These are phyloP conservation scores for Yamadazyma sp. DNA, from an alignment of 1,139 yeast genomes.

Conservation along the genomic window DNA sequence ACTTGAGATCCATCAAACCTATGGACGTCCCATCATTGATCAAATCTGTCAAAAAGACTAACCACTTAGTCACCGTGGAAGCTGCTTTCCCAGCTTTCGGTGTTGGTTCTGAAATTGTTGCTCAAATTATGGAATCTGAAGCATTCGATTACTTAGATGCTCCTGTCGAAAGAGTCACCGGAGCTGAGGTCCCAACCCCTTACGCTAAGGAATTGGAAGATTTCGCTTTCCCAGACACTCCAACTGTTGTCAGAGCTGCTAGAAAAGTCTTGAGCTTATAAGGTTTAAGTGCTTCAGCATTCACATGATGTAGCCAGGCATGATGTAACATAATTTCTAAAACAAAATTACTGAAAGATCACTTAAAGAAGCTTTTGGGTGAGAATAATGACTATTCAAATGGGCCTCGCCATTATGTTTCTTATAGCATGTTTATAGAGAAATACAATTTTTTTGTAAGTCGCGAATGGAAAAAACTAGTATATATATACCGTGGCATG, in stretches of 20 bases:
- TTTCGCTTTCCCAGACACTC: slow-evolving; percentile 97
- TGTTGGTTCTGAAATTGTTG: slow-evolving; percentile 97
- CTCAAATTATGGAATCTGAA: slow-evolving; percentile 97
- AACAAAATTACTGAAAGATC: slow-evolving; percentile 2
- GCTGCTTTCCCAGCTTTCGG: slow-evolving; percentile 98
- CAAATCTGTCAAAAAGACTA: slow-evolving; percentile 92
- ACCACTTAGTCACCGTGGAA: slow-evolving; percentile 94
- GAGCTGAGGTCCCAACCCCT: slow-evolving; percentile 99
- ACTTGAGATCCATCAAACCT: slow-evolving; percentile 96
- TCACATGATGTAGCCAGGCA: background rate
- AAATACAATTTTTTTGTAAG: slow-evolving; percentile 3
- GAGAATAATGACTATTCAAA: background rate
- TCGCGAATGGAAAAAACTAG: background rate
- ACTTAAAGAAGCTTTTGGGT: background rate
- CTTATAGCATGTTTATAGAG: slow-evolving; percentile 6
- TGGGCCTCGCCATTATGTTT: background rate
- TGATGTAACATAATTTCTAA: background rate
- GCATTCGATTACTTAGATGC: slow-evolving; percentile 98
- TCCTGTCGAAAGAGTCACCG: slow-evolving; percentile 97
- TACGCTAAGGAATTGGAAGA: slow-evolving; percentile 96
- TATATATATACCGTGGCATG: slow-evolving; percentile 5
- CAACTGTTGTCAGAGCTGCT: slow-evolving; percentile 85
- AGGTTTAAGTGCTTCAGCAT: slow-evolving; percentile 4
- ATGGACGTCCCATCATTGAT: slow-evolving; percentile 86
- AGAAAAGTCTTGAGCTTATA: slow-evolving; percentile 82